These are phyloP conservation scores for Aspergillus sp. DNA, from an alignment of 2,329 filamentous ascomycete species.

Conservation along the genomic window DNA sequence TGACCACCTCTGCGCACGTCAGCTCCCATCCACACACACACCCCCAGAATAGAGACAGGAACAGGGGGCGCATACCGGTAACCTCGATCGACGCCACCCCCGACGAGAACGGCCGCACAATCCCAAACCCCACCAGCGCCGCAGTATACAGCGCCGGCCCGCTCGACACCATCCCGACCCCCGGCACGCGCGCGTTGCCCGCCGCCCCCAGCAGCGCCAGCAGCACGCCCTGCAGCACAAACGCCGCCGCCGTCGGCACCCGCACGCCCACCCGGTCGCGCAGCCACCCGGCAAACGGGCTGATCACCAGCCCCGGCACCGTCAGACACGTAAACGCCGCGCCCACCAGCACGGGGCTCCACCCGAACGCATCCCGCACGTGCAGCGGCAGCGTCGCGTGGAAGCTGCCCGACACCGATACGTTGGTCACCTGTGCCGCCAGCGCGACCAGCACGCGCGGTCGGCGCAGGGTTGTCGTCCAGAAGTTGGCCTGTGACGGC, in stretches of 20 bases:
- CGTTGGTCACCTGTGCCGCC: neutral
- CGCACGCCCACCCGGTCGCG: conserved; percentile 15
- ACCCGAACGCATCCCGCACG: conserved; percentile 51
- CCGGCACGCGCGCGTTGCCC: conserved; percentile 32
- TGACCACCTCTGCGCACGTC: neutral
- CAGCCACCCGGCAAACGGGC: conserved; percentile 55
- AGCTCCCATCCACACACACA: neutral
- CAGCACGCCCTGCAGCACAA: conserved; percentile 9
- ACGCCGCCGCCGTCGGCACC: conserved; percentile 11
- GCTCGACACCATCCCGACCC: neutral
- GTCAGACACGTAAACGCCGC: conserved; percentile 57
- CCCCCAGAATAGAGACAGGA: neutral
- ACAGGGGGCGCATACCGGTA: neutral
- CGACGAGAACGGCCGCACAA: neutral
- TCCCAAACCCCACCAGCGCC: neutral
- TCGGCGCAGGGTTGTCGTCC: neutral
- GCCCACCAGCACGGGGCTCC: conserved; percentile 54
- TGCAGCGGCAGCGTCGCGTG: conserved; percentile 56
- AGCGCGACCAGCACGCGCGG: neutral
- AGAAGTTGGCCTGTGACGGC: neutral
- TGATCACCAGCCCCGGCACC: conserved; percentile 55
- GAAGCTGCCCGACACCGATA: conserved; percentile 48
- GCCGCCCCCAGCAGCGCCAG: conserved; percentile 23
- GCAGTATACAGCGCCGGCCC: neutral
- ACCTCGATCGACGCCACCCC: neutral